Percentiles rank a stretch among this genome's conserved stretches.
phyloP scores from a whole-genome alignment of 352 stramenopile genomes.

The Pythium periplocum region DNA sequence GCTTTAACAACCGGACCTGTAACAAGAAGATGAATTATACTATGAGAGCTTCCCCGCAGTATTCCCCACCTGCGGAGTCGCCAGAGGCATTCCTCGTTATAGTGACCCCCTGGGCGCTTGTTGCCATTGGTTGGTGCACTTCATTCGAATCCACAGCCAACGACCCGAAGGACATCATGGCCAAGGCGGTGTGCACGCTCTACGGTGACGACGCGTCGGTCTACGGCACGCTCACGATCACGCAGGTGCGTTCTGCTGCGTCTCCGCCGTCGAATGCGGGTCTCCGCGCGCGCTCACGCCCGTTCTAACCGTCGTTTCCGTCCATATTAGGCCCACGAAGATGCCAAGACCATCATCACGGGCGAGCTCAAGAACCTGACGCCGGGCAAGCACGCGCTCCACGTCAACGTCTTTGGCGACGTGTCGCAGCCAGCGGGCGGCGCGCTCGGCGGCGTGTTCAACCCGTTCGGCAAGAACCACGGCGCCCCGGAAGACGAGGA shows the following conservation, averaged over 20 bases:
- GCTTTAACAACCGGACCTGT: too few species aligned
- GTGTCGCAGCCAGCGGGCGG: constrained; percentile 77
- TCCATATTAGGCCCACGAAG: constrained; percentile 55
- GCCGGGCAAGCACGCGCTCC: constrained; percentile 92
- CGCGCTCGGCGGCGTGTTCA: constrained; percentile 92
- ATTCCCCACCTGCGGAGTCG: too few species aligned
- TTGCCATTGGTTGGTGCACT: not conserved
- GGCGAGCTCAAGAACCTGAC: constrained; percentile 73
- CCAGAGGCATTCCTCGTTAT: not conserved
- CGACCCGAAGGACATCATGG: constrained; percentile 29
- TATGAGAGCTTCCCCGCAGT: too few species aligned
- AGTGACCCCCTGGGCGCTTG: constrained; percentile 1
- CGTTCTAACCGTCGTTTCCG: not conserved
- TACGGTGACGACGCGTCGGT: constrained; percentile 79
- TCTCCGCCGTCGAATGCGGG: too few species aligned
- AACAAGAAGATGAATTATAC: too few species aligned
- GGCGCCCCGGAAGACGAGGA: constrained; percentile 94
- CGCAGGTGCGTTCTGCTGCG: constrained; percentile 31
- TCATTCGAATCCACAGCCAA: constrained; percentile 11
- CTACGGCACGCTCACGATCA: constrained; percentile 77
- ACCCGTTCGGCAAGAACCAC: constrained; percentile 98
- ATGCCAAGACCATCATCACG: constrained; percentile 84
- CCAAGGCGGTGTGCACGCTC: constrained; percentile 84
- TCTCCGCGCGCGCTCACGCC: too few species aligned
- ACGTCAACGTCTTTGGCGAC: constrained; percentile 95